Evolutionary conservation across 2,329 filamentous ascomycete species (phyloP), one percentile per base, ranked within the genome.

Genomic region (Claviceps capensis): DNA sequence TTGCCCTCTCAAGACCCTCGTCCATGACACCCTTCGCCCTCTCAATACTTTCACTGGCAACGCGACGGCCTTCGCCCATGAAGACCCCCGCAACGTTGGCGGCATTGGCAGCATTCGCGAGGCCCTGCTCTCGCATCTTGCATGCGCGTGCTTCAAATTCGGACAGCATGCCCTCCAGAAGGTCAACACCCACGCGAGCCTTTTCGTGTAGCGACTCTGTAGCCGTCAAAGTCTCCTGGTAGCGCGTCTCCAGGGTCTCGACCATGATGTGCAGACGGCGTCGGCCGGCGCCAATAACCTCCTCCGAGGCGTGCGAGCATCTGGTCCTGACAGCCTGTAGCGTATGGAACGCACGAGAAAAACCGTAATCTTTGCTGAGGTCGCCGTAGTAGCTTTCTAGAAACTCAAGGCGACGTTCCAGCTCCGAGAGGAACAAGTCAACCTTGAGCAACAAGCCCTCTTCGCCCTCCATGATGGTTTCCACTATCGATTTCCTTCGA

Each of bases 201-300:
- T 97, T 97, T 60, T 95, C 89, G 62, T 93, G 88, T 60, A 97
- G 70, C 0, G 88, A 90, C 63, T 88, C 90, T 57, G 90, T 88
- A 2, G 86, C 86, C 16, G 79, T 83, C 57, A 98, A 70, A 1
- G 86, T 89, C 60, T 93, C 87, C 56, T 94, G 84, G 68, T 96
- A 98, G 57, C 87, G 79, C 30, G 78, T 77, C 67, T 98, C 93
- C 14, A 98, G 73, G 0, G 89, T 95, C 61, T 97, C 91, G 37
- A 98, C 88, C 72, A 97, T 83, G 53, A 97, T 81, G 57, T 88
- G 86, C 54, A 94, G 82, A 55, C 89, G 80, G 57, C 88, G 81
- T 50, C 87, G 83, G 22, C 93, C 90, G 40, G 86, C 87, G 52
- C 89, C 93, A 59, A 97, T 81, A 47, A 96, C 79, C 63, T 93